Percentiles rank a stretch among this genome's conserved stretches.
Conservation (phyloP, 129 eudicot genomes). For the Flaveria sonorensis region DNA sequence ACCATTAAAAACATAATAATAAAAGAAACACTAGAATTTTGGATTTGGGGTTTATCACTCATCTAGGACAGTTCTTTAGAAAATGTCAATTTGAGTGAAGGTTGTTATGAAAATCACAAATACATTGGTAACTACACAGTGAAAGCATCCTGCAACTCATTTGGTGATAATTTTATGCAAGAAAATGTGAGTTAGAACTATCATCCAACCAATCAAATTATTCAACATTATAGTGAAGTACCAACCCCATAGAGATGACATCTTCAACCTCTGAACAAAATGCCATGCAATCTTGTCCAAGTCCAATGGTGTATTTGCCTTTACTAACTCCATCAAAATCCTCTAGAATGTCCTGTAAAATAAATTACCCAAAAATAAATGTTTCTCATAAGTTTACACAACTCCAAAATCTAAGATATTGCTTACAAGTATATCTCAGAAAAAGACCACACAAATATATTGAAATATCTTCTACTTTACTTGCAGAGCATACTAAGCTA, state of each 20-base stretch:
- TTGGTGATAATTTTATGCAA: neutral
- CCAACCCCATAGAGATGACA: slow-evolving; percentile 97
- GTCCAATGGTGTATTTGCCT: slow-evolving; percentile 97
- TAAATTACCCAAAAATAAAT: slow-evolving; percentile 2
- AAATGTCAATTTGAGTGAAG: neutral
- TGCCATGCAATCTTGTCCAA: slow-evolving; percentile 98
- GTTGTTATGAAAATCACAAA: neutral
- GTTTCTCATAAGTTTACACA: neutral
- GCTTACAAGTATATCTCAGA: slow-evolving; percentile 6
- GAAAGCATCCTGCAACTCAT: neutral
- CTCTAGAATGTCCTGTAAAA: slow-evolving; percentile 75
- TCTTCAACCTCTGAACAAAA: slow-evolving; percentile 98
- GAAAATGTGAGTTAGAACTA: neutral
- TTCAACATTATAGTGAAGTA: slow-evolving; percentile 64
- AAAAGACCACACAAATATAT: neutral
- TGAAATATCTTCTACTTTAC: slow-evolving; percentile 13
- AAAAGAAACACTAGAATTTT: neutral
- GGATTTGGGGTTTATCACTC: neutral
- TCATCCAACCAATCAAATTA: slow-evolving; percentile 59
- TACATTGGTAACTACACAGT: neutral
- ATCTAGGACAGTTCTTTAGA: too few relatives aligned
- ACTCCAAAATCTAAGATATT: neutral
- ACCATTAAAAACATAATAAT: neutral
- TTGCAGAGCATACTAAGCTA: slow-evolving; percentile 13
- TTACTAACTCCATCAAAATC: slow-evolving; percentile 94